Conservation (phyloP, 176 grass and related monocot genomes). For the Carex kokanica region DNA sequence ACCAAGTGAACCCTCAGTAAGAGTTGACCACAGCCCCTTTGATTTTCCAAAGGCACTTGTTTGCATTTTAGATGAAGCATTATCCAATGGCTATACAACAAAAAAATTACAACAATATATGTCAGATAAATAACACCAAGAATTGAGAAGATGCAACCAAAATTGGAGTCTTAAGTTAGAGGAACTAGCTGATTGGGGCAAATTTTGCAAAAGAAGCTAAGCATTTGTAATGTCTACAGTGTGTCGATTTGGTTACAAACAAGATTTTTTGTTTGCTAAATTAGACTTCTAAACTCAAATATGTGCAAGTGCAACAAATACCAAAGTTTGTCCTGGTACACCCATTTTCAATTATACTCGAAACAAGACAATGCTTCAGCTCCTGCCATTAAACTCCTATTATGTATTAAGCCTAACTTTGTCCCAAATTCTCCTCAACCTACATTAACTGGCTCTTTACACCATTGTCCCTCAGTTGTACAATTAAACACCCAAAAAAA, state of each 20-base stretch:
- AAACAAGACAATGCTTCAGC: background rate
- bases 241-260: background rate
- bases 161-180: background rate
- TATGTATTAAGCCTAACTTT: background rate
- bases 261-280: background rate
- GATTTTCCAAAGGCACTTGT: constrained; percentile 95
- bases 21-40: constrained; percentile 75
- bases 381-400: background rate
- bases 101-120: background rate
- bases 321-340: background rate
- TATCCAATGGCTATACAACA: constrained; percentile 72
- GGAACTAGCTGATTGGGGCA: background rate
- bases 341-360: background rate
- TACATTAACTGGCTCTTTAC: background rate
- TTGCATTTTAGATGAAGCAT: constrained; percentile 95
- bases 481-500: background rate
- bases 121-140: background rate
- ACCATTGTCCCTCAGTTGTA: background rate
- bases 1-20: constrained; percentile 68
- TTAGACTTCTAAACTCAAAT: background rate
- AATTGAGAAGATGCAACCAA: constrained; percentile 4
- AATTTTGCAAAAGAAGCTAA: background rate
- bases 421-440: background rate
- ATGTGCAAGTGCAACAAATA: background rate
- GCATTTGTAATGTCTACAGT: background rate